Base-by-base conservation (phyloP, 441 rosid species). In the Gossypium armourianum region DNA sequence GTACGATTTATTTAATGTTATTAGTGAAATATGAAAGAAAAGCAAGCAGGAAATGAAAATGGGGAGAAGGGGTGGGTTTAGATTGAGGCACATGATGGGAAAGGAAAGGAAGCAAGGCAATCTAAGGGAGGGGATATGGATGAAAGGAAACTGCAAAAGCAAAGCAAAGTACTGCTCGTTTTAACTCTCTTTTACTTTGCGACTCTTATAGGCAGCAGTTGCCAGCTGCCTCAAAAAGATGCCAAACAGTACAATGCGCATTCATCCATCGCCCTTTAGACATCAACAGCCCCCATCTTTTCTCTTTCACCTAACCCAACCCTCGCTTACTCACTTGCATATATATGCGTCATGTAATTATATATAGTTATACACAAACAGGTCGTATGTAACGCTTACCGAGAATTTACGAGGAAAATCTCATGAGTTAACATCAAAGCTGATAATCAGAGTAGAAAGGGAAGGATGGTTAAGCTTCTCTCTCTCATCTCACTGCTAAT, bases 351-450 rank as follows among this genome's bases (percentile, higher is more conserved):
- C 0, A 17, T 55, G 4, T 20, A 20, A 16, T 32, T 29, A 29
- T 29, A 29, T 13, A 62, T 57, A 15, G 60, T 59, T 49, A 20
- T 10, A 24, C 19, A 40, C 59, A 70, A 75, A 77, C 74, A 73
- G 74, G 76, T 32, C 0, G 75, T 53, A 72, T 70, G 72, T 21
- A 66, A 65, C 78, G 64, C 3, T 36, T 71, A 68, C 63, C 80
- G 69, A 83, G 77, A 83, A 75, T 73, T 81, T 82, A 68, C 83
- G 80, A 81, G 79, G 81, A 81, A 77, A 75, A 64, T 29, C 71
- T 73, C 75, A 75, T 10, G 58, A 45, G 83, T 81, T 78, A 68
- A 75, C 86, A 62, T 79, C 83, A 81, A 75, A 69, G 62, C 8
- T 10, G 29, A 50, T 10, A 3, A 57, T 60, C 8, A 68, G 75